Base-by-base conservation (phyloP, 1,284 basidiomycete genomes). In the Mycosarcoma maydis region DNA sequence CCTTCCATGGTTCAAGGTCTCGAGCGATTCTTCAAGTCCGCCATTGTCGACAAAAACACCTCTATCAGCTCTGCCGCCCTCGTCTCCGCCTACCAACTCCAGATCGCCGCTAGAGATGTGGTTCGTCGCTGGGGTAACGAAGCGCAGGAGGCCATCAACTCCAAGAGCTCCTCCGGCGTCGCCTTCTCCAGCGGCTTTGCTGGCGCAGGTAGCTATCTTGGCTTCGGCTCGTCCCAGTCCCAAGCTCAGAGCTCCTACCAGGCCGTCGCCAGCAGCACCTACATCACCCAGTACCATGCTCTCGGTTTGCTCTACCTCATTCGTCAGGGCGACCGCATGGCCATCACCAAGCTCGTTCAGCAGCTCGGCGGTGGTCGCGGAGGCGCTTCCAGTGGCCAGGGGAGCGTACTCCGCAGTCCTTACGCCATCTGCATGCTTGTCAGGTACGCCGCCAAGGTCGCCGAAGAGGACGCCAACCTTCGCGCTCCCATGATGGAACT, bases 371-470 rank as follows among this genome's bases (percentile, higher is more conserved):
- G 75, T 3, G 61, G 60, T 29, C 66, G 65, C 13, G 68, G 72
- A 29, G 87, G 94, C 32, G 92, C 92, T 36, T 92, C 92, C 1
- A 73, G 68, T 36, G 71, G 73, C 10, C 93, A 92, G 82, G 90
- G 90, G 45, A 66, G 65, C 33, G 90, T 90, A 20, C 83, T 99
- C 67, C 92, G 94, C 85, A 98, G 94, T 81, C 90, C 96, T 4
- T 94, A 95, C 90, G 94, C 96, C n/a, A 85, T 98, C 45, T 98
- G 94, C 83, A 98, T 98, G 95, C 87, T 99, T 69, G 94, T 98
- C 82, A 89, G 96, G 26, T 98, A 95, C 83, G 94, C 96, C 17
- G 89, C 94, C 37, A 97, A 96, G 84, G 91, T 98, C 49, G 94
- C 96, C 86, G 95, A 98, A 76, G 96, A 98, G 77, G 96, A 99